Evolutionary conservation across 371 early-diverging fungal genomes (phyloP).

Genomic region (Mucor circinelloides): DNA sequence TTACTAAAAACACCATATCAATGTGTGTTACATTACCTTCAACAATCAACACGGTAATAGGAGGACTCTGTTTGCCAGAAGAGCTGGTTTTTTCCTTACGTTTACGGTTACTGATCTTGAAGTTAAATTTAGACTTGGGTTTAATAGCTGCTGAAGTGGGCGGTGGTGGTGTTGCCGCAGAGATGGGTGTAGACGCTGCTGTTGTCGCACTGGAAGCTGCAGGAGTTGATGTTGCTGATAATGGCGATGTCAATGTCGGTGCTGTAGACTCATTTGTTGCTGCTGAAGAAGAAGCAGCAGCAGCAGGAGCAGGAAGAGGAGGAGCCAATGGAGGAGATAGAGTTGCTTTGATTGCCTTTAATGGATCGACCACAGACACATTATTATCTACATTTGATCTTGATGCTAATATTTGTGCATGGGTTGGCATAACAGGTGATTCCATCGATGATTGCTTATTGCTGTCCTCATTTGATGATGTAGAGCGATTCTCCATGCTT

Average conservation of each 20-base stretch:
- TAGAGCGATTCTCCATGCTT: background rate
- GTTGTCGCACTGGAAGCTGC: background rate
- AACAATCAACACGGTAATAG: conserved; percentile 79
- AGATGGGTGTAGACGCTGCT: background rate
- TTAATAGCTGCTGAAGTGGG: conserved; percentile 7
- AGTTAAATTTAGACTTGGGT: conserved; percentile 19
- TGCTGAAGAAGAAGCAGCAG: conserved; percentile 1
- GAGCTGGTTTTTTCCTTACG: conserved; percentile 35
- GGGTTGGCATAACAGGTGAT: background rate
- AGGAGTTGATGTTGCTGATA: background rate
- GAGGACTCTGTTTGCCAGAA: conserved; percentile 56
- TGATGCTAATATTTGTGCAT: background rate
- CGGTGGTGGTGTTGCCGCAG: background rate
- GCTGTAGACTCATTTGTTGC: background rate
- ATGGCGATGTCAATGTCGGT: background rate
- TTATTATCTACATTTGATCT: background rate
- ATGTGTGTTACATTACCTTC: conserved; percentile 61
- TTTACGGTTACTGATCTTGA: conserved; percentile 42
- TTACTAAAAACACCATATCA: conserved; percentile 3
- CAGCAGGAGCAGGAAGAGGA: no score
- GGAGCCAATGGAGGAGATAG: background rate
- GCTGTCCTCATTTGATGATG: background rate
- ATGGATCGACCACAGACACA: background rate
- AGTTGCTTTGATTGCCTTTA: background rate
- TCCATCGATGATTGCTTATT: background rate